phyloP scores from a whole-genome alignment of 2,329 filamentous ascomycete species.

The Fusarium verticillioides region DNA sequence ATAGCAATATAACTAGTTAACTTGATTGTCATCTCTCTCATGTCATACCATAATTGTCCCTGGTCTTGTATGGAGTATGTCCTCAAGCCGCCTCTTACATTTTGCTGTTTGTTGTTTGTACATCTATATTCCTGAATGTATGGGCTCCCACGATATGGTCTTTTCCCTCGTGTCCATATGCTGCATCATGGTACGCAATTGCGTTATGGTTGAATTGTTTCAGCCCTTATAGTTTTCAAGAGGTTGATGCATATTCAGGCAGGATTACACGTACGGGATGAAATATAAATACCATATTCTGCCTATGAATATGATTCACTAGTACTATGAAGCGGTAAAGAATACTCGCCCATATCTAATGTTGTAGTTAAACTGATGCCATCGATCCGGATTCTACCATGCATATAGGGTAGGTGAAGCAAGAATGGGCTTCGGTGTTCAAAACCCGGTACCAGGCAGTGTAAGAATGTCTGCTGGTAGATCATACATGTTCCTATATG shows the following conservation, averaged over 20 bases:
- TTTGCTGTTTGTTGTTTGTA: neutral
- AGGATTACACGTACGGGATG: neutral
- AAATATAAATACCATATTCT: neutral
- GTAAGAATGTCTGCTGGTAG: neutral
- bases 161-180: neutral
- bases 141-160: too few species aligned
- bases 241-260: too few species aligned
- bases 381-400: neutral
- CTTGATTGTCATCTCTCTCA: neutral
- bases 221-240: neutral
- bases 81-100: neutral
- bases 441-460: too few species aligned
- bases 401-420: neutral
- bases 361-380: neutral
- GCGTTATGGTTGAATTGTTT: neutral
- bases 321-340: neutral
- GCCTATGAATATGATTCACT: accelerated
- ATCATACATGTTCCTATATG: neutral
- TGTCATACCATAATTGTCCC: neutral
- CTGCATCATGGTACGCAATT: neutral
- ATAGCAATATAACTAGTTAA: neutral
- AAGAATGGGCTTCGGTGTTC: too few species aligned
- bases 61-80: too few species aligned
- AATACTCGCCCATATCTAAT: neutral
- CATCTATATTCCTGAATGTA: neutral